Base-by-base conservation (phyloP, 1,284 basidiomycete genomes). In the Cutaneotrichosporon cutaneum region DNA sequence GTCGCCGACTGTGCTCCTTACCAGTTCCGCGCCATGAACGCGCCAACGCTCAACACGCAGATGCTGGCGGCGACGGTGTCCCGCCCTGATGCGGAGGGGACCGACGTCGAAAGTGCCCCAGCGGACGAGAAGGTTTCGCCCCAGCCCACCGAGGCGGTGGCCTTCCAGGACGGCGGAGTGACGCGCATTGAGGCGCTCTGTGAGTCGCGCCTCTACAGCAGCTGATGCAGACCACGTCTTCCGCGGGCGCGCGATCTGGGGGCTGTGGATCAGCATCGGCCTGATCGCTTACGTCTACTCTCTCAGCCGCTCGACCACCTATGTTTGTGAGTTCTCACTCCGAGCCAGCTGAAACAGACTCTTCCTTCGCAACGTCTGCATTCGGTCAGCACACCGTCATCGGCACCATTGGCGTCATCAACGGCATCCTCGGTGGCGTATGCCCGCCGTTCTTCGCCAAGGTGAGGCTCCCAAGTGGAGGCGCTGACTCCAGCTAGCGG, bases 391-490 rank as follows among this genome's bases (percentile, higher is more conserved):
- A 77, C 60, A 68, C 76, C 6, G 51, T 74, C 42, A 58, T 75
- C 50, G 69, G 71, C 32, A 74, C 74, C 3, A 75, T 77, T 60
- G 57, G 55, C 16, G 70, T 72, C 44, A 68, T 75, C 58, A 74
- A 63, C 47, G 57, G 59, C 32, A 70, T 78, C 58, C 69, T 75
- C 50, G 64, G 67, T 18, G 73, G 72, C 50, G 74, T 77, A 3
- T 68, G 69, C 21, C 69, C 71, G 52, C 77, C 77, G 7, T 76
- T 79, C 67, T 70, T 77, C 55, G 74, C 72, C 48, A 77, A 76
- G 65, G 63, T 74, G 30, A 58, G 65, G 42, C 72, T 72, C 58
- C 45, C 36, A 11, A 14, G 14, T 16, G 13, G 14, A 39, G 36
- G 18, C 9, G 18, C 36, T 39, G 18, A 39, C 14, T 14, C 14